Evolutionary conservation across 805 yeast genomes (phyloP).

Genomic region (Metschnikowia aberdeeniae): DNA sequence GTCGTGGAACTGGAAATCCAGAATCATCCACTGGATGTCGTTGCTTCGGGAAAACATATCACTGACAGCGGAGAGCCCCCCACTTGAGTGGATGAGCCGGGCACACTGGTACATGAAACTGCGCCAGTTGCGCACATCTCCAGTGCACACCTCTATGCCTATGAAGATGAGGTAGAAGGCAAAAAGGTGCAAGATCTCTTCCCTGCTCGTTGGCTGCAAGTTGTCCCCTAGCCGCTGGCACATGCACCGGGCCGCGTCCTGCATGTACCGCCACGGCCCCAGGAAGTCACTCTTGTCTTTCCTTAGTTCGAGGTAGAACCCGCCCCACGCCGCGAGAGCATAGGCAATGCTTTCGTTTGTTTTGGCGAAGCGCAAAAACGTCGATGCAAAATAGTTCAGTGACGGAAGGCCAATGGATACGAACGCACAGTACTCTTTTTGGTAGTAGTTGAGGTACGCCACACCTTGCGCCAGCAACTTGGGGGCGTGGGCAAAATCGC

Average conservation of each 20-base stretch:
- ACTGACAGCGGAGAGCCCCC: constrained; percentile 15
- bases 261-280: constrained; percentile 20
- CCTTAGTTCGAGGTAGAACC: constrained; percentile 16
- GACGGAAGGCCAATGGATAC: constrained; percentile 16
- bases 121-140: constrained; percentile 20
- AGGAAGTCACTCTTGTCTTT: constrained; percentile 15
- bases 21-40: constrained; percentile 20
- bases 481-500: constrained; percentile 7
- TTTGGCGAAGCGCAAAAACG: constrained; percentile 17
- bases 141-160: constrained; percentile 21
- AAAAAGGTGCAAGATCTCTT: constrained; percentile 15
- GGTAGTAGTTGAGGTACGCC: constrained; percentile 16
- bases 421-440: constrained; percentile 16
- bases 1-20: constrained; percentile 21
- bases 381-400: constrained; percentile 20
- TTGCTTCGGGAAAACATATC: constrained; percentile 13
- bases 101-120: constrained; percentile 16
- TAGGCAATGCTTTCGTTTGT: constrained; percentile 16
- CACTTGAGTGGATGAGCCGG: constrained; percentile 12
- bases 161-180: constrained; percentile 19
- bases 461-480: constrained; percentile 18
- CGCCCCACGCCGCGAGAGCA: constrained; percentile 21
- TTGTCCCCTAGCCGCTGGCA: constrained; percentile 15
- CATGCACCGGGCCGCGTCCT: constrained; percentile 17
- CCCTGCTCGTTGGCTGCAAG: constrained; percentile 11